Conservation (phyloP, 2,329 filamentous ascomycete genomes). For the Cordyceps tenuipes region DNA sequence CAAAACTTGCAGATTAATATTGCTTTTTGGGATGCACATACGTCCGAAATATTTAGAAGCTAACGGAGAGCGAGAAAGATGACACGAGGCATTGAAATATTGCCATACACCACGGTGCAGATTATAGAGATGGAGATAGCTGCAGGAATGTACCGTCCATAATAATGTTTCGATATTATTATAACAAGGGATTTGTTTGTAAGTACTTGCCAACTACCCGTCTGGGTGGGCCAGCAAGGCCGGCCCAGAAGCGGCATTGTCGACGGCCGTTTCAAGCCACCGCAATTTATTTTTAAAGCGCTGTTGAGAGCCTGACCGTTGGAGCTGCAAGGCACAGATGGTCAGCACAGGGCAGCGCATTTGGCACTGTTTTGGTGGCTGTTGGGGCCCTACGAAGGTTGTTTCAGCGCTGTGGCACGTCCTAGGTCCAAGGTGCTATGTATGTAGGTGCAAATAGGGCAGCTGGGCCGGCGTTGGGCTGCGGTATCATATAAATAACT, state of each 20-base stretch:
- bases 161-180: not conserved
- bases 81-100: not conserved
- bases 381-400: not conserved
- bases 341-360: not conserved
- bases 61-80: not conserved
- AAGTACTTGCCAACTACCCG: not conserved
- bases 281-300: conserved; percentile 1
- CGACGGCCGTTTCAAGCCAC: conserved; percentile 1
- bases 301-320: not conserved
- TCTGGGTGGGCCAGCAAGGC: too few relatives aligned
- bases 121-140: too few relatives aligned
- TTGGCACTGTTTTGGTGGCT: not conserved
- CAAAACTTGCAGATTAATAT: not conserved
- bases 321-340: not conserved
- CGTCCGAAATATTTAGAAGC: too few relatives aligned
- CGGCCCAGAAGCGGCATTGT: not conserved
- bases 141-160: not conserved
- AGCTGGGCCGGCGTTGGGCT: too few relatives aligned
- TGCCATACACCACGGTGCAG: too few relatives aligned
- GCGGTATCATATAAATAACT: too few relatives aligned
- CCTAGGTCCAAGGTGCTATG: too few relatives aligned
- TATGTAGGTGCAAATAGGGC: too few relatives aligned
- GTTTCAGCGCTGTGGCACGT: conserved; percentile 3
- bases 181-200: not conserved
- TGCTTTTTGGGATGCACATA: not conserved